These are phyloP conservation scores for Fusarium nodosum DNA, from an alignment of 2,329 filamentous ascomycete species.

Conservation along the genomic window DNA sequence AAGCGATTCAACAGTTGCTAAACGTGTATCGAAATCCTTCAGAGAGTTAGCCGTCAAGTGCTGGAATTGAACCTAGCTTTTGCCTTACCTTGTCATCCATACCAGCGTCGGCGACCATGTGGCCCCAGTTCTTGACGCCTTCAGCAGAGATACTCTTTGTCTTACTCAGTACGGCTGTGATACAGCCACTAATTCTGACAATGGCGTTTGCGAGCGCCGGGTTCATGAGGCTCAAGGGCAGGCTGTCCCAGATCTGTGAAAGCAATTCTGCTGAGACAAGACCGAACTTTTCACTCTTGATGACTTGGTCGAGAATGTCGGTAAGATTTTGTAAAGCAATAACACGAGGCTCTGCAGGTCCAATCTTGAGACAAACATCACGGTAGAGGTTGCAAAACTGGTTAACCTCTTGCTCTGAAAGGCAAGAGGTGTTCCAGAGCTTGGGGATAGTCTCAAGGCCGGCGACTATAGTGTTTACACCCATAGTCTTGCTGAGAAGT, in stretches of 20 bases:
- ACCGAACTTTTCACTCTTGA: constrained; percentile 48
- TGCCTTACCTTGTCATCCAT: constrained; percentile 61
- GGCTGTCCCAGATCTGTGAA: constrained; percentile 57
- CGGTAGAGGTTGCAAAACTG: constrained; percentile 61
- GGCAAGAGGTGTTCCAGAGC: constrained; percentile 50
- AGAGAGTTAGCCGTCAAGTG: constrained; percentile 20
- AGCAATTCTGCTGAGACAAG: constrained; percentile 55
- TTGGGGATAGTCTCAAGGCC: constrained; percentile 54
- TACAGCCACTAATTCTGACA: constrained; percentile 62
- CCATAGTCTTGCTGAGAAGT: constrained; percentile 50
- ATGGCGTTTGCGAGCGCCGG: constrained; percentile 65
- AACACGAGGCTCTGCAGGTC: constrained; percentile 61
- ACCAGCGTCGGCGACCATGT: constrained; percentile 64
- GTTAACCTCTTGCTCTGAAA: constrained; percentile 46
- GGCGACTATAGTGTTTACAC: constrained; percentile 55
- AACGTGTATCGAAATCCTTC: constrained; percentile 74
- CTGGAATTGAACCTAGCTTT: not conserved
- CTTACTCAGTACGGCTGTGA: constrained; percentile 56
- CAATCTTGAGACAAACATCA: constrained; percentile 56
- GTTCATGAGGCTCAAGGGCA: constrained; percentile 58
- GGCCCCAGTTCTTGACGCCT: constrained; percentile 60
- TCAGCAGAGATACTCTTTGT: constrained; percentile 22
- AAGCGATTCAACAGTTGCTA: constrained; percentile 70
- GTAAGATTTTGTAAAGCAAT: constrained; percentile 64
- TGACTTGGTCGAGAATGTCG: constrained; percentile 58